phyloP scores from a whole-genome alignment of 2,329 filamentous ascomycete genomes.

The Beauveria australis region DNA sequence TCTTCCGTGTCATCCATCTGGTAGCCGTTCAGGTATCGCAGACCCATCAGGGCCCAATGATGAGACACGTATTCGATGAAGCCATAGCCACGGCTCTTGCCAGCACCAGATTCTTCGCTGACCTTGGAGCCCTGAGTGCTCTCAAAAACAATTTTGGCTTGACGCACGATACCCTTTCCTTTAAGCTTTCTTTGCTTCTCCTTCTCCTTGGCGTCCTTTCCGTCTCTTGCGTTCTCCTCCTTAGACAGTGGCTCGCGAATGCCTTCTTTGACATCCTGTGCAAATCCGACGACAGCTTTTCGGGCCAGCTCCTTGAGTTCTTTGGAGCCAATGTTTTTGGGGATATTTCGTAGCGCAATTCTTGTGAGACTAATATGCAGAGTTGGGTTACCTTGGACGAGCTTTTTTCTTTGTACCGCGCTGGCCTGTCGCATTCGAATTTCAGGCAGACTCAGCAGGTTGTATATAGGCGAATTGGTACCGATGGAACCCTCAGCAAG shows the following conservation, averaged over 20 bases:
- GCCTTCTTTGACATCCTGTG: slow-evolving; percentile 76
- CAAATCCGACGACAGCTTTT: slow-evolving; percentile 89
- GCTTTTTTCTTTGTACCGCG: slow-evolving; percentile 74
- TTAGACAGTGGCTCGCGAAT: slow-evolving; percentile 72
- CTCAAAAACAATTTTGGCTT: slow-evolving; percentile 94
- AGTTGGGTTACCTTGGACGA: slow-evolving; percentile 85
- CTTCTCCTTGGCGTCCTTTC: slow-evolving; percentile 69
- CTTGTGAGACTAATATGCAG: slow-evolving; percentile 84
- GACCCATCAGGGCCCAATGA: slow-evolving; percentile 86
- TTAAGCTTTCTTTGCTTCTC: slow-evolving; percentile 73
- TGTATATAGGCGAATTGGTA: slow-evolving; percentile 67
- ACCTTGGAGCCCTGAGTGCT: slow-evolving; percentile 79
- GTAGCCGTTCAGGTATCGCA: slow-evolving; percentile 86
- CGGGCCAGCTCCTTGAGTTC: slow-evolving; percentile 85
- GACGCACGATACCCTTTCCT: slow-evolving; percentile 78
- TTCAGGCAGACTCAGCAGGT: slow-evolving; percentile 68
- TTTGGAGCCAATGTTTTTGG: slow-evolving; percentile 73
- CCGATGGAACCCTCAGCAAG: slow-evolving; percentile 79
- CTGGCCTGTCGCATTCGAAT: slow-evolving; percentile 83
- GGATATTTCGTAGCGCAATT: slow-evolving; percentile 85
- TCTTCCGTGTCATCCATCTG: slow-evolving; percentile 53
- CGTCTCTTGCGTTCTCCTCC: slow-evolving; percentile 76
- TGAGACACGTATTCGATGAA: slow-evolving; percentile 97
- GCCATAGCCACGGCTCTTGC: slow-evolving; percentile 84
- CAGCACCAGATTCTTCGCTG: slow-evolving; percentile 64